phyloP scores from a whole-genome alignment of 345 rosid species.

The Alliaria petiolata region DNA sequence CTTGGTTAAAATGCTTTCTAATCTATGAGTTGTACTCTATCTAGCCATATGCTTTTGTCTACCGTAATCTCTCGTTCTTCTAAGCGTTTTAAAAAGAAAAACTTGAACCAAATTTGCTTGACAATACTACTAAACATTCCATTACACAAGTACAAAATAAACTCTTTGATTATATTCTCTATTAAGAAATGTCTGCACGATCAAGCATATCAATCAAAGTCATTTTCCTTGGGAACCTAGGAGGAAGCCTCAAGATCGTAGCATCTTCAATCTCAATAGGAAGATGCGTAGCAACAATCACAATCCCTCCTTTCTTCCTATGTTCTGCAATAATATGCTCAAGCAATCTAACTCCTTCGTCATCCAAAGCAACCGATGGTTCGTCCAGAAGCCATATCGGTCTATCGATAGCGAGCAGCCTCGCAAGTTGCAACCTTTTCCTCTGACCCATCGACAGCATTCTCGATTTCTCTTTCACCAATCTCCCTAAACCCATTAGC shows the following conservation, averaged over 20 bases:
- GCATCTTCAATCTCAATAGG: constrained; percentile 86
- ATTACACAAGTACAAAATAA: not conserved
- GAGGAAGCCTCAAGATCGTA: constrained; percentile 69
- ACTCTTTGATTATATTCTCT: not conserved
- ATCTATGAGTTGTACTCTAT: too few species aligned
- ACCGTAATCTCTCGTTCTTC: too few species aligned
- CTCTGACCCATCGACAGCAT: constrained; percentile 93
- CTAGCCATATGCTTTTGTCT: too few species aligned
- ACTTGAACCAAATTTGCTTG: too few species aligned
- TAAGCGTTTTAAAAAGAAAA: too few species aligned
- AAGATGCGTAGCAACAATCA: constrained; percentile 81
- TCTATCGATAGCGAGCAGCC: constrained; percentile 73
- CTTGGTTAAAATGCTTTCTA: too few species aligned
- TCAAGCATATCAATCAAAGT: constrained; percentile 77
- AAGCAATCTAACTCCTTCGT: constrained; percentile 70
- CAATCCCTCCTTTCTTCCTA: constrained; percentile 77
- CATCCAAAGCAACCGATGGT: constrained; percentile 84
- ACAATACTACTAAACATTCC: not conserved
- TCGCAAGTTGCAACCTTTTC: constrained; percentile 82
- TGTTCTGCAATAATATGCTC: constrained; percentile 72
- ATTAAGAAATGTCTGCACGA: constrained; percentile 51
- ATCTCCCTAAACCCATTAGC: constrained; percentile 74
- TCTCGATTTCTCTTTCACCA: constrained; percentile 73
- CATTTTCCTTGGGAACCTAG: constrained; percentile 80
- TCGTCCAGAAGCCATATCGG: constrained; percentile 92